Evolutionary conservation across 345 rosid genomes (phyloP).

Genomic region (Brassica juncea): DNA sequence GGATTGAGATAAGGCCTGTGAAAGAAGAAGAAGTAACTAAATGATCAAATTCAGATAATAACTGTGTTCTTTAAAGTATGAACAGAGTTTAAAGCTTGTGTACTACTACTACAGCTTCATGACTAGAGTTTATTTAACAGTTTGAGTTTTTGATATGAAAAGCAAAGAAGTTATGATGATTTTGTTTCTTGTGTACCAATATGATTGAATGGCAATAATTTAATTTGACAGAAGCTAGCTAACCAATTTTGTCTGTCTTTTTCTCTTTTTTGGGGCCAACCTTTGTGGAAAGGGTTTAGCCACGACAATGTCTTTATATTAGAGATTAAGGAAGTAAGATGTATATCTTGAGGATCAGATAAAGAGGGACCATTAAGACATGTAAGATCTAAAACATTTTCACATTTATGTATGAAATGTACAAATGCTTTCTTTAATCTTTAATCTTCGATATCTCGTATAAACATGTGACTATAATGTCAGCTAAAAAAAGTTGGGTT

Average conservation of each 20-base stretch:
- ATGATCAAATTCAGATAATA: not conserved
- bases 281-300: not conserved
- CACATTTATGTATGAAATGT: not conserved
- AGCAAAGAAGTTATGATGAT: not conserved
- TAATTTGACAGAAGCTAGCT: not conserved
- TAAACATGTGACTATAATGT: not conserved
- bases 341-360: not conserved
- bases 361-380: not conserved
- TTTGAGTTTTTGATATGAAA: conserved; percentile 7
- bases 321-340: not conserved
- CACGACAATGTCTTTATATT: not conserved
- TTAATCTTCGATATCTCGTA: not conserved
- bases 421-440: not conserved
- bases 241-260: not conserved
- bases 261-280: not conserved
- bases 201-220: not conserved
- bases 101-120: not conserved
- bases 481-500: not conserved
- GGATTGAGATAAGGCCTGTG: conserved; percentile 64
- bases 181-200: not conserved
- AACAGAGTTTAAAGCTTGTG: conserved; percentile 4
- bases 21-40: conserved; percentile 7
- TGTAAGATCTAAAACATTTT: not conserved
- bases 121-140: not conserved
- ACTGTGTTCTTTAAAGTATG: not conserved